Base-by-base conservation (phyloP, 495 filamentous ascomycete genomes). In the Apodospora peruviana region DNA sequence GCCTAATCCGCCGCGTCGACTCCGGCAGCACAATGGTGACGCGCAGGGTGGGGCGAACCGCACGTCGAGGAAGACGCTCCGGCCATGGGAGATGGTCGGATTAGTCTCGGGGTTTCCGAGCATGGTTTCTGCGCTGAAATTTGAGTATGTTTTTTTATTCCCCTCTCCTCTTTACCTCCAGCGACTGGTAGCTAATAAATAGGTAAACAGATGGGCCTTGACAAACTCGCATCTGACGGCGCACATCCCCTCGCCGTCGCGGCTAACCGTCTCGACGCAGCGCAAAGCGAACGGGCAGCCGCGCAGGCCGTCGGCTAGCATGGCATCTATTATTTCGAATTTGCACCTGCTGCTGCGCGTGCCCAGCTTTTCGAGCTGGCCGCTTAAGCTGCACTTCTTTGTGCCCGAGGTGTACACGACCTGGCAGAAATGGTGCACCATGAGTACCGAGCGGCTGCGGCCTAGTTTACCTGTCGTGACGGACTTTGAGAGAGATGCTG, bases 41-140 rank as follows among this genome's bases (percentile, higher is more conserved):
- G 66, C 72, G 9, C 84, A 79, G 55, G 93, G 93, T 37, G 93
- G 93, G 22, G 93, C 93, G 24, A 75, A 72, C 24, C 74, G 80
- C 21, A 98, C 93, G 4, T 76, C 79, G n/a, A 72, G 76, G 16
- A 62, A 58, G 11, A 76, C 61, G n/a, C 64, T 86, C 39, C 76
- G 87, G 43, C 93, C 94, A 0, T 97, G 94, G 93, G 88, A 97
- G 60, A 96, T 98, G 90, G 75, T 83, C 1, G 82, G 82, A 24
- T 75, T 96, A 5, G 88, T 97, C 1, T 84, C 86, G 2, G 93
- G 94, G 0, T 98, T 98, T 55, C 88, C 87, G 12, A 90, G 84
- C 45, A 82, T 83, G 54, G 80, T 88, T 17, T 89, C 88, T 2
- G 93, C 94, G 3, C 67, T 98, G 51, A 93, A 97, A 59, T 98